Evolutionary conservation across 2,329 filamentous ascomycete genomes (phyloP), one percentile per base, ranked within the genome.

Genomic region (Colletotrichum sp.): DNA sequence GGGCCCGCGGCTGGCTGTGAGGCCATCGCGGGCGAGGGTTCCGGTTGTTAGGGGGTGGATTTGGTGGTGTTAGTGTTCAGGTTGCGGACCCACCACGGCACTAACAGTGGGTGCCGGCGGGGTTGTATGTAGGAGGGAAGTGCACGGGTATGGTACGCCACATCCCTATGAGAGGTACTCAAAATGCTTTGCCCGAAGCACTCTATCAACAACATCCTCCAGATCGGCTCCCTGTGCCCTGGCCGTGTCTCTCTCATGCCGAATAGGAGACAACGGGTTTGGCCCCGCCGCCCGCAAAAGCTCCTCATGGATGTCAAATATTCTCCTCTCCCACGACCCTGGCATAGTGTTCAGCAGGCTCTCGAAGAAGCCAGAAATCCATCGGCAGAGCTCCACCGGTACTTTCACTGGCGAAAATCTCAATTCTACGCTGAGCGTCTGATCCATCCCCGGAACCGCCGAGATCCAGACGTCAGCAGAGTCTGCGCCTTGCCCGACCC

Each of bases 361-460:
- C 38, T 43, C 18, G 38, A 43, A 43, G 18, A 0, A 4, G 0
- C 38, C 1, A 43, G 38, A 43, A 2, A n/a, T 43, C 38, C 38
- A 43, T 11, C 0, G 38, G 3, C 38, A 43, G 5, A 43, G 18
- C 38, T 6, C 38, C 3, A 7, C 9, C 18, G 38, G 9, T 3
- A 43, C 38, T 18, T 1, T 12, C 0, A 7, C 3, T 0, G 18
- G 38, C 0, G 38, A 43, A 43, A 43, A 43, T 1, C 38, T n/a
- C 38, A 43, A 1, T 4, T 43, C 38, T 1, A 43, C n/a, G 38
- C 38, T 43, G 38, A 43, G 18, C 3, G 38, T 43, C 3, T 43
- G 38, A 43, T 43, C 38, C 3, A 12, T 43, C 5, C 18, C 38
- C 9, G 38, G 38, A 0, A 43, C 38, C 18, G 18, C 38, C 5